Conservation (phyloP, 176 grass and related monocot species). For the Panicum miliaceum region DNA sequence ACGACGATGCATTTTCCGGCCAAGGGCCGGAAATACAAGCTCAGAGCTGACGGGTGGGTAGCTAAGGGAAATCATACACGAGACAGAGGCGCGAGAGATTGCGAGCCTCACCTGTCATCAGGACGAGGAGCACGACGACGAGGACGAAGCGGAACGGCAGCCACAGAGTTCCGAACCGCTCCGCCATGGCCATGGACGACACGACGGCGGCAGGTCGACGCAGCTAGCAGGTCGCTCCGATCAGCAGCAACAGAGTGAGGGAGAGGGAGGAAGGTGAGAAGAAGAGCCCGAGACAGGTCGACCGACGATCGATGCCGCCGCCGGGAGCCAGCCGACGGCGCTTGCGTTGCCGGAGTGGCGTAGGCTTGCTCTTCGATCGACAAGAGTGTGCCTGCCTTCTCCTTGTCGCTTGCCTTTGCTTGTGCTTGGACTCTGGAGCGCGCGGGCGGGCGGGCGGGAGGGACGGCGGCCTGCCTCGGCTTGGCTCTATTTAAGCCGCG, state of each 20-base stretch:
- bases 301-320: too few relatives aligned
- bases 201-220: not conserved
- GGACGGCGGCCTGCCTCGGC: not conserved
- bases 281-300: not conserved
- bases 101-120: conserved; percentile 39
- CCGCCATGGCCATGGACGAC: conserved; percentile 27
- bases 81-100: not conserved
- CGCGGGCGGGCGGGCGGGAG: not conserved
- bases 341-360: not conserved
- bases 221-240: not conserved
- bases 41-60: too few relatives aligned
- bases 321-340: not conserved
- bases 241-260: not conserved
- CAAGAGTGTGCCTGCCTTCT: not conserved
- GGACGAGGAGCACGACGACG: not conserved
- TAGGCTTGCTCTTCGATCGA: not conserved
- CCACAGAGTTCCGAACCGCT: not conserved
- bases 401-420: not conserved
- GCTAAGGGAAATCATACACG: too few relatives aligned
- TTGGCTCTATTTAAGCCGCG: not conserved
- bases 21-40: not conserved
- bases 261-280: not conserved
- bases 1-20: not conserved
- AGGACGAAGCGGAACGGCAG: not conserved
- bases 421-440: not conserved